Conservation (phyloP, 176 grass and related monocot genomes). For the Aegilops bicornis region DNA sequence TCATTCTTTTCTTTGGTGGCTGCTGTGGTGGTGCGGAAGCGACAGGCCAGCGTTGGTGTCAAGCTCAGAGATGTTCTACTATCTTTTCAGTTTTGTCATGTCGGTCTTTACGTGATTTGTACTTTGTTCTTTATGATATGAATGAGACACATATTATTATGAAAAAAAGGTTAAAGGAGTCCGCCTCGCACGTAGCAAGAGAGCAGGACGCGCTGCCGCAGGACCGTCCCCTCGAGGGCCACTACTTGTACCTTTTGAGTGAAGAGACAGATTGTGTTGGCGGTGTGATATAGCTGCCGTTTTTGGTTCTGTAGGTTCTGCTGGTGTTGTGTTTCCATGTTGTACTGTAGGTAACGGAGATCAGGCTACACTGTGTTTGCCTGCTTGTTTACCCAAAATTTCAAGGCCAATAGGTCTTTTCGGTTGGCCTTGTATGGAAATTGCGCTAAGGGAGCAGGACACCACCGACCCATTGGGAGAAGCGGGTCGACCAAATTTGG, state of each 20-base stretch:
- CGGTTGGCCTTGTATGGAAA: too few relatives aligned
- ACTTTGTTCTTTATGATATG: too few relatives aligned
- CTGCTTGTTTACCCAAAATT: neutral
- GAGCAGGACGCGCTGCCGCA: slow-evolving; percentile 22
- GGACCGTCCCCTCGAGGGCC: slow-evolving; percentile 41
- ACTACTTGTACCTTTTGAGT: slow-evolving; percentile 37
- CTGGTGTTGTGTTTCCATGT: neutral
- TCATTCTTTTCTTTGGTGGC: too few relatives aligned
- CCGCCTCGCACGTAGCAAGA: slow-evolving; percentile 37
- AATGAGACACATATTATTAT: too few relatives aligned
- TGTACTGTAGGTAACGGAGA: neutral
- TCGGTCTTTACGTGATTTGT: too few relatives aligned
- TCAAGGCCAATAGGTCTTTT: neutral
- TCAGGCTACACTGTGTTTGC: neutral
- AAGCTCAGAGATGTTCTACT: too few relatives aligned
- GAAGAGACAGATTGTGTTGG: slow-evolving; percentile 27
- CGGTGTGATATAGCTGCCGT: slow-evolving; percentile 30
- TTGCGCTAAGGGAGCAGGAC: too few relatives aligned
- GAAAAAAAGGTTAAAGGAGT: neutral
- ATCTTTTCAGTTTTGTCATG: too few relatives aligned
- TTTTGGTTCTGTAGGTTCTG: neutral
- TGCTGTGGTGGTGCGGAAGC: too few relatives aligned
- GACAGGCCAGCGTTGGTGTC: too few relatives aligned
- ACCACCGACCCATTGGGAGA: too few relatives aligned
- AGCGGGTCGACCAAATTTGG: too few relatives aligned